phyloP scores from a whole-genome alignment of 169 alveolate species.

The Ophryocystis elektroscirrha region DNA sequence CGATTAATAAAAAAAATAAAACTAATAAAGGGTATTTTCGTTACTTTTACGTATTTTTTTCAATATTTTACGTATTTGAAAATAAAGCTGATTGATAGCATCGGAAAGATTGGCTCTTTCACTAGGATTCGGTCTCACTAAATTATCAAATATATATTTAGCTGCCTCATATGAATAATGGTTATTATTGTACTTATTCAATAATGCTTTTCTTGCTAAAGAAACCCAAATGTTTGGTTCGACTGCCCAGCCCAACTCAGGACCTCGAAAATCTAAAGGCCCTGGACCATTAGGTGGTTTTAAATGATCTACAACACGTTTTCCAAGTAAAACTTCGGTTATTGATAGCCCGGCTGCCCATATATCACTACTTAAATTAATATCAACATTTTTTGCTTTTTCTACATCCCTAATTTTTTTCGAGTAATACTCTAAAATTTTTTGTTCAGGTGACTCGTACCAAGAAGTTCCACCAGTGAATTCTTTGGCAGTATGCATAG shows the following conservation, averaged over 20 bases:
- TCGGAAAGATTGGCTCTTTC: slow-evolving; percentile 26
- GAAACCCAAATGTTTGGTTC: slow-evolving; percentile 10
- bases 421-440: slow-evolving; percentile 44
- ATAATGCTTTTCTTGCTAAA: slow-evolving; percentile 11
- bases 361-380: slow-evolving; percentile 43
- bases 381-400: slow-evolving; percentile 38
- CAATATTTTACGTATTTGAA: no score
- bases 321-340: slow-evolving; percentile 41
- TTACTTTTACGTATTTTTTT: no score
- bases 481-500: slow-evolving; percentile 48
- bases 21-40: neutral
- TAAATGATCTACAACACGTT: slow-evolving; percentile 43
- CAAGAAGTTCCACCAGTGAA: slow-evolving; percentile 60
- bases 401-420: slow-evolving; percentile 38
- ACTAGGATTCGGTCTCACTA: slow-evolving; percentile 28
- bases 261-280: slow-evolving; percentile 42
- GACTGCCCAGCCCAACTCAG: slow-evolving; percentile 12
- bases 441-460: slow-evolving; percentile 61
- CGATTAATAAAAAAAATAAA: neutral
- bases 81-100: no score
- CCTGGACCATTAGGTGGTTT: slow-evolving; percentile 47
- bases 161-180: slow-evolving; percentile 25
- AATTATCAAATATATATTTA: slow-evolving; percentile 24
- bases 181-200: slow-evolving; percentile 9
- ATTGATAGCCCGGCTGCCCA: slow-evolving; percentile 60